Evolutionary conservation across 2,329 filamentous ascomycete genomes (phyloP), one percentile per base, ranked within the genome.

Genomic region (Penicillium decumbens): DNA sequence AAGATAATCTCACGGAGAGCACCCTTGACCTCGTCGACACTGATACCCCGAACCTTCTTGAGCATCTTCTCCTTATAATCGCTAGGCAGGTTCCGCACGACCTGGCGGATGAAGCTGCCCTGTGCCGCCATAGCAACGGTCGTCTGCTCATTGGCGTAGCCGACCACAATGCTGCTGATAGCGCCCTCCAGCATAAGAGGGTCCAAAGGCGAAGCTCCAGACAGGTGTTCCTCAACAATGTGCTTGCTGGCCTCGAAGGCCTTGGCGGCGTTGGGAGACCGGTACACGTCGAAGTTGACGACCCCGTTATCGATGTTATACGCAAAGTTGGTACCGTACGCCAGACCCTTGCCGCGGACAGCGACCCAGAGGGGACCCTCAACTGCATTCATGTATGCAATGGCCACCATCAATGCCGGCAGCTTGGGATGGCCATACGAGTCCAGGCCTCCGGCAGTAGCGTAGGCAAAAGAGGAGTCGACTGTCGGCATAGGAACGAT

Each of bases 341-440:
- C 93, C 45, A 97, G 83, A 39, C 93, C 93, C 38, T 89, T 93
- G 48, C 93, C 93, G 41, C 93, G 89, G 42, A 97, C 88, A 0
- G 89, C 89, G 55, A 87, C 87, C 92, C 93, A 97, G 28, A 98
- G 81, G 0, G 93, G 93, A 0, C 93, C 93, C 70, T 98, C 93
- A 15, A 95, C 87, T 0, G 90, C 85, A 65, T 96, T 91, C 53
- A 98, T 85, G 66, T 96, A 97, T 18, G 90, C 84, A 43, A 90
- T 82, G 0, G 92, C 90, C 6, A 98, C 91, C 68, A 95, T 82
- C 44, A 95, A 79, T 2, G 91, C 85, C 0, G 93, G 90, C 1
- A 97, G 77, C 13, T 82, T 80, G 0, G 90, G 85, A 62, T 96
- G 86, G 3, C 80, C 77, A 64, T 87, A 91, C 0, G 85, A 88